Conservation (phyloP, 305 asterid genomes). For the Stenogyne calaminthoides region DNA sequence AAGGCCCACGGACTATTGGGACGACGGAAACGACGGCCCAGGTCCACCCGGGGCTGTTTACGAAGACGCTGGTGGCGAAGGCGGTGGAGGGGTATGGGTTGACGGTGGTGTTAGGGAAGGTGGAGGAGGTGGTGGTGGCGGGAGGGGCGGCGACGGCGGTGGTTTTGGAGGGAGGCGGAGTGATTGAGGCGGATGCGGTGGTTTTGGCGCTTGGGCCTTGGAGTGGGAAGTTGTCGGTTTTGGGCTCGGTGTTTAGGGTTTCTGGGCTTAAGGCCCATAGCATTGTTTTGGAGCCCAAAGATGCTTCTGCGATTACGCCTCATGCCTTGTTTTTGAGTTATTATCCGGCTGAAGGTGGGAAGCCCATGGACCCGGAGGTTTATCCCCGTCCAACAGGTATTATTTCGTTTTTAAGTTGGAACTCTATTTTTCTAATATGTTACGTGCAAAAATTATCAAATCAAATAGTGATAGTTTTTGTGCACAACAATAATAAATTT, state of each 20-base stretch:
- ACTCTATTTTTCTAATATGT: too few relatives aligned
- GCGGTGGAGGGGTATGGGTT: conserved; percentile 68
- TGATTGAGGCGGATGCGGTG: conserved; percentile 62
- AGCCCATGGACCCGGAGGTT: conserved; percentile 76
- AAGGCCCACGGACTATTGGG: conserved; percentile 70
- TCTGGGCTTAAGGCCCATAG: conserved; percentile 81
- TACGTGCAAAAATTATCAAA: too few relatives aligned
- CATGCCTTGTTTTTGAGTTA: conserved; percentile 72
- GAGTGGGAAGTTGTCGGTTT: conserved; percentile 53
- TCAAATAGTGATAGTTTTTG: too few relatives aligned
- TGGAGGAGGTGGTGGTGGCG: conserved; percentile 55
- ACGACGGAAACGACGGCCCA: conserved; percentile 77
- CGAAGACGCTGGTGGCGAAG: conserved; percentile 53
- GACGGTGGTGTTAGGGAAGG: conserved; percentile 68
- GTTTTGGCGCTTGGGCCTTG: conserved; percentile 92
- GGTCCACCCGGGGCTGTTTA: conserved; percentile 79
- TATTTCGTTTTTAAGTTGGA: background rate
- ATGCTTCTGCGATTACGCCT: conserved; percentile 45
- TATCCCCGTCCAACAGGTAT: conserved; percentile 91
- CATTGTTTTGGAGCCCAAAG: conserved; percentile 60
- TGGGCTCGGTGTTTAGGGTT: conserved; percentile 55
- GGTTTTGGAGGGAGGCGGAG: conserved; percentile 63
- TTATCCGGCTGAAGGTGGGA: conserved; percentile 56
- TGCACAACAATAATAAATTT: too few relatives aligned
- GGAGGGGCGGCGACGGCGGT: conserved; percentile 62